Conservation (phyloP, 306 rosid genomes). For the Citrullus amarus region DNA sequence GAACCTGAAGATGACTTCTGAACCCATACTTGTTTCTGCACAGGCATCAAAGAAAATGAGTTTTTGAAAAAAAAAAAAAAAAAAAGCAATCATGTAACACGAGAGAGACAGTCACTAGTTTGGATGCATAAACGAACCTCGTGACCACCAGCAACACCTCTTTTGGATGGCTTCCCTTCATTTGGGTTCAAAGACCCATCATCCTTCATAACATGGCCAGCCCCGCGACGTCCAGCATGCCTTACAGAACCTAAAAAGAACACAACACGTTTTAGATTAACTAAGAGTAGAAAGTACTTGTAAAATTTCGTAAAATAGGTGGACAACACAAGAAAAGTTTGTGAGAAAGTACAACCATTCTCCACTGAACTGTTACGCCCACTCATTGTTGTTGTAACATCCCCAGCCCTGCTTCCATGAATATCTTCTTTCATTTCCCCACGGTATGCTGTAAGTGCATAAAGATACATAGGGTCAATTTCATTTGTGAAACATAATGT, state of each 20-base stretch:
- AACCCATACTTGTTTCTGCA: conserved; percentile 98
- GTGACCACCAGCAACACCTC: conserved; percentile 37
- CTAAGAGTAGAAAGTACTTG: neutral
- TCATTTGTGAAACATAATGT: neutral
- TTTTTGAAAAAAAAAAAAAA: neutral
- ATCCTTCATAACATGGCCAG: conserved; percentile 44
- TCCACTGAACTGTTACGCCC: conserved; percentile 41
- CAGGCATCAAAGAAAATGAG: conserved; percentile 16
- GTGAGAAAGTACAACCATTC: conserved; percentile 33
- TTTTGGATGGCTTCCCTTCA: conserved; percentile 73
- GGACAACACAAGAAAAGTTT: neutral
- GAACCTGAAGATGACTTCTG: conserved; percentile 89
- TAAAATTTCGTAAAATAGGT: neutral
- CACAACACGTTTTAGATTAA: neutral
- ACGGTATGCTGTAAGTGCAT: conserved; percentile 16
- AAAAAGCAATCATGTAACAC: neutral
- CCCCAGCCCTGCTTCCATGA: conserved; percentile 40
- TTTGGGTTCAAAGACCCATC: conserved; percentile 36
- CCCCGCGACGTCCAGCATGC: conserved; percentile 64
- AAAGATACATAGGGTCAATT: conserved; percentile 11
- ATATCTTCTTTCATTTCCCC: conserved; percentile 38
- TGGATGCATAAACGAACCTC: conserved; percentile 45
- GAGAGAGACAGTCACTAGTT: neutral
- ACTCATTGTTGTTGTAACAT: conserved; percentile 30
- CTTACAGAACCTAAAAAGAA: conserved; percentile 44